These are phyloP conservation scores for Apophysomyces elegans DNA, from an alignment of 371 early-diverging fungal genomes.

Conservation along the genomic window DNA sequence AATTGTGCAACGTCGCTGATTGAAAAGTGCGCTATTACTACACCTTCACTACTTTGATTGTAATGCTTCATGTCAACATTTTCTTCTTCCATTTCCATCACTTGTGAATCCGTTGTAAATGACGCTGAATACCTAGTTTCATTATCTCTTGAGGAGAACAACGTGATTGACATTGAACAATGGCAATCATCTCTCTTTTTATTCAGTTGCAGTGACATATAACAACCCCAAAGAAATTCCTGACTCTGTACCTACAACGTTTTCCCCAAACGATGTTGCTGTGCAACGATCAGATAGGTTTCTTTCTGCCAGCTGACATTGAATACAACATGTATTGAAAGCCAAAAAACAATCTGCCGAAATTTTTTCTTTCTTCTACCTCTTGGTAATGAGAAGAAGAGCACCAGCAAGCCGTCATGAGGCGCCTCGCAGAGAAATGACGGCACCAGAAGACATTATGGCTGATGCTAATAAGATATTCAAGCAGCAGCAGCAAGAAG, in stretches of 20 bases:
- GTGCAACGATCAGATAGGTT: background rate
- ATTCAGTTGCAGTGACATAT: background rate
- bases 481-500: slow-evolving; percentile 15
- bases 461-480: slow-evolving; percentile 17
- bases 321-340: background rate
- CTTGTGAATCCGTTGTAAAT: too few species aligned
- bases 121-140: too few species aligned
- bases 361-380: background rate
- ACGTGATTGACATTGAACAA: too few species aligned
- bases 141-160: too few species aligned
- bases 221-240: background rate
- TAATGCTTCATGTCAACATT: too few species aligned
- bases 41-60: too few species aligned
- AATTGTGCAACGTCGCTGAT: too few species aligned
- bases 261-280: background rate
- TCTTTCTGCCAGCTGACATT: background rate
- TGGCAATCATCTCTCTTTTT: too few species aligned
- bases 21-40: too few species aligned
- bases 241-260: background rate
- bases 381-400: slow-evolving; percentile 8
- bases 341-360: background rate
- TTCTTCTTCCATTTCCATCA: too few species aligned
- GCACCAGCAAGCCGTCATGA: background rate
- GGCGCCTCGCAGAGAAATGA: slow-evolving; percentile 4
- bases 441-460: slow-evolving; percentile 33